phyloP scores from a whole-genome alignment of 352 stramenopile species.

The Pythium aquatile region DNA sequence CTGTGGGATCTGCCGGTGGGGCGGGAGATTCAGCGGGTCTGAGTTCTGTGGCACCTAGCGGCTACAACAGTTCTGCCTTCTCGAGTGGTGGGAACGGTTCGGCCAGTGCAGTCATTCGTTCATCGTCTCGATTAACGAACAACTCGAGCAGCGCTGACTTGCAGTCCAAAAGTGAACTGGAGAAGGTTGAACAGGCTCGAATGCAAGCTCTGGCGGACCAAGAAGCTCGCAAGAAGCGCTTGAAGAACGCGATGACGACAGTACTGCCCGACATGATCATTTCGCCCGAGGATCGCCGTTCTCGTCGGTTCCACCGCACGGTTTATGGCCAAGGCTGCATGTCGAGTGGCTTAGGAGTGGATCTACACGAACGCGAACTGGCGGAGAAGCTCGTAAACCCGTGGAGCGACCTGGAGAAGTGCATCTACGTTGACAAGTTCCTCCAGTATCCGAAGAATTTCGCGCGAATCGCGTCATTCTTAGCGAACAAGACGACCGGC shows the following conservation, averaged over 20 bases:
- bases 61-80: not conserved
- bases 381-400: constrained; percentile 88
- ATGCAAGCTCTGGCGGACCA: constrained; percentile 73
- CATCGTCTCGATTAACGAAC: constrained; percentile 83
- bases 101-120: constrained; percentile 47
- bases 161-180: constrained; percentile 67
- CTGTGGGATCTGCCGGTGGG: not conserved
- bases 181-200: constrained; percentile 82
- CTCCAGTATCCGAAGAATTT: constrained; percentile 99
- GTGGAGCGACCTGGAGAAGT: constrained; percentile 99
- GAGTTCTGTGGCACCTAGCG: constrained; percentile 1
- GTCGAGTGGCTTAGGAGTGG: constrained; percentile 54
- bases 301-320: constrained; percentile 50
- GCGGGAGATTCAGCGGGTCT: not conserved
- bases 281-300: constrained; percentile 46
- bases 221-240: constrained; percentile 75
- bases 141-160: constrained; percentile 75
- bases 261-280: constrained; percentile 87
- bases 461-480: constrained; percentile 92
- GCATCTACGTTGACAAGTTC: constrained; percentile 99
- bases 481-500: constrained; percentile 95
- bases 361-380: constrained; percentile 66
- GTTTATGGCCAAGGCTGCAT: constrained; percentile 64
- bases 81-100: constrained; percentile 19
- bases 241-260: constrained; percentile 82